These are phyloP conservation scores for Lachnellula hyalina DNA, from an alignment of 2,329 filamentous ascomycete genomes.

Conservation along the genomic window DNA sequence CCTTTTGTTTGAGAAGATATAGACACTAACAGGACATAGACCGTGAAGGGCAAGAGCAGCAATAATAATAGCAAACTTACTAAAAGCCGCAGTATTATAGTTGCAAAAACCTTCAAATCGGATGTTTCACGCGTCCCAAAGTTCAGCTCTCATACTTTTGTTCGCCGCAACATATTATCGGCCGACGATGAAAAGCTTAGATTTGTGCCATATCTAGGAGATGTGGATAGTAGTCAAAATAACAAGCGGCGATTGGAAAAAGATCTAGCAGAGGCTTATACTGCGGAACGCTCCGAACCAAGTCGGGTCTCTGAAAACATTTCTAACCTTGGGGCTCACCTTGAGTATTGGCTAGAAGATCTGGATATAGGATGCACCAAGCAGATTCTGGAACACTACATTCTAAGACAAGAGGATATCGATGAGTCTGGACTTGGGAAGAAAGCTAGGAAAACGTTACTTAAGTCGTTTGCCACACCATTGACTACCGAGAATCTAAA, in stretches of 20 bases:
- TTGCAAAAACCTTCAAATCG: slow-evolving; percentile 7
- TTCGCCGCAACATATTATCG: slow-evolving; percentile 23
- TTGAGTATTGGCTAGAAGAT: slow-evolving; percentile 17
- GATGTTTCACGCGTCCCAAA: slow-evolving; percentile 19
- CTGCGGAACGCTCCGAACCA: slow-evolving; percentile 5
- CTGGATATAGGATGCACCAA: slow-evolving; percentile 11
- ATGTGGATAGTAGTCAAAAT: slow-evolving; percentile 4
- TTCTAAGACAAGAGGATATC: slow-evolving; percentile 7
- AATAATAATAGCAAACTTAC: slow-evolving; percentile 9
- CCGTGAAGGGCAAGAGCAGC: slow-evolving; percentile 10
- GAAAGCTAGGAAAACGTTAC: slow-evolving; percentile 9
- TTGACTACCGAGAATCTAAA: not conserved
- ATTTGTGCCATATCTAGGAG: slow-evolving; percentile 23
- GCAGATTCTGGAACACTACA: slow-evolving; percentile 17
- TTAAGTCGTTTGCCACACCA: slow-evolving; percentile 7
- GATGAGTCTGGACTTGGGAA: slow-evolving; percentile 3
- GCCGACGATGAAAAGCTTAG: slow-evolving; percentile 25
- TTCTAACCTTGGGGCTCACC: slow-evolving; percentile 11
- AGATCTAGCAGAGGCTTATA: slow-evolving; percentile 20
- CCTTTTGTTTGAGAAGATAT: not conserved
- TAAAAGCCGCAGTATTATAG: slow-evolving; percentile 9
- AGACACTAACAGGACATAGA: not conserved
- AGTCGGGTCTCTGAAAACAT: slow-evolving; percentile 15
- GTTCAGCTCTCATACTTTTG: slow-evolving; percentile 21
- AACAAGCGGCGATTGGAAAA: slow-evolving; percentile 12